Percentiles rank a stretch among this genome's conserved stretches.
These are phyloP conservation scores for Microbotryomycetes sp. DNA, from an alignment of 1,284 basidiomycete genomes.

Conservation along the genomic window DNA sequence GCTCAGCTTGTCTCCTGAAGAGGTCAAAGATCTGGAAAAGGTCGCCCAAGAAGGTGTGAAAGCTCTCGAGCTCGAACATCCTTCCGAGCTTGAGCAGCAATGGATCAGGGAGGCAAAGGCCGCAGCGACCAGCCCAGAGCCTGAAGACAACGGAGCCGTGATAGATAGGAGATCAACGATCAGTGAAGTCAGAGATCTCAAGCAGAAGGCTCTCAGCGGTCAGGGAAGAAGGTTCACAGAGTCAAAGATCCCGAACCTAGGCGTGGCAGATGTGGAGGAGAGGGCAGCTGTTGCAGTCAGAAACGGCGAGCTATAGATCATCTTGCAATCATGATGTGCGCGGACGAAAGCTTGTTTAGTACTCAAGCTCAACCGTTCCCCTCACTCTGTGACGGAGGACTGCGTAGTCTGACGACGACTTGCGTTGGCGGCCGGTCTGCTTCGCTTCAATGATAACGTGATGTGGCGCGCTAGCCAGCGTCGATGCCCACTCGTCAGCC, in stretches of 20 bases:
- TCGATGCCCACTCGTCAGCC: no score
- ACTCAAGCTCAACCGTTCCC: no score
- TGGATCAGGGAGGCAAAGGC: not conserved
- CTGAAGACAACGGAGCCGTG: not conserved
- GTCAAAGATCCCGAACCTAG: constrained; percentile 15
- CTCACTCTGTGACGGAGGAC: no score
- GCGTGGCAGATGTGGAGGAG: not conserved
- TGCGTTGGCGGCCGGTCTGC: no score
- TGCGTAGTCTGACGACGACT: no score
- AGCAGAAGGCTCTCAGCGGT: not conserved
- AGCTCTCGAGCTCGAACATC: not conserved
- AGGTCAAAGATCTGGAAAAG: not conserved
- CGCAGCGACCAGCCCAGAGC: not conserved
- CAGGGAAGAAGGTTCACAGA: not conserved
- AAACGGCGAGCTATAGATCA: constrained; percentile 12
- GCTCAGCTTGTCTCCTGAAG: constrained; percentile 7
- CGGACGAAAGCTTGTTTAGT: no score
- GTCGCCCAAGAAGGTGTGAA: not conserved
- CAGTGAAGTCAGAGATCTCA: constrained; percentile 4
- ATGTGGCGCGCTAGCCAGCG: no score
- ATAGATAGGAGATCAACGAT: not conserved
- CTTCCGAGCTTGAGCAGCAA: not conserved
- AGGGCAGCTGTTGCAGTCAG: constrained; percentile 9
- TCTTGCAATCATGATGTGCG: no score
- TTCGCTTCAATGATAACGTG: no score